Evolutionary conservation across 2,329 filamentous ascomycete species (phyloP).

Genomic region (Epichloe sibirici): DNA sequence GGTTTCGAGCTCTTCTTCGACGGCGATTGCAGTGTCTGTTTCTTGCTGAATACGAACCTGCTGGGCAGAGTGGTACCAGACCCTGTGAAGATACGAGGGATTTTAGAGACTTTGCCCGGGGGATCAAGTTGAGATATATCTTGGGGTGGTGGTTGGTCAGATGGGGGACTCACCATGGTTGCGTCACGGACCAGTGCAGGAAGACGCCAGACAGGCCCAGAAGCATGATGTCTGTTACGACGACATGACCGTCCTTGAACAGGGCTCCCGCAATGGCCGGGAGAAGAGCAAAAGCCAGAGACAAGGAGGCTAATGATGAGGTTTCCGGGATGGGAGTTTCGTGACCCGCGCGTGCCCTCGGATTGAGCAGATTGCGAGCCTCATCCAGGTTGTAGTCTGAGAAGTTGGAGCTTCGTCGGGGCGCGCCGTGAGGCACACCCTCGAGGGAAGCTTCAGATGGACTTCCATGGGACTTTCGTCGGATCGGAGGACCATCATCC

Average conservation of each 20-base stretch:
- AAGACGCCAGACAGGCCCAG: conserved; percentile 72
- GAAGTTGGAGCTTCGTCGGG: conserved; percentile 63
- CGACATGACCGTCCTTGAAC: conserved; percentile 70
- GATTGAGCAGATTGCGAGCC: conserved; percentile 55
- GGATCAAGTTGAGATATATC: neutral
- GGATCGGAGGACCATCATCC: conserved; percentile 19
- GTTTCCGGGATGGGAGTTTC: conserved; percentile 35
- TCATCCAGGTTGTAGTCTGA: conserved; percentile 65
- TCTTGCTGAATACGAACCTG: conserved; percentile 44
- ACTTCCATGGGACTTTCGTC: conserved; percentile 8
- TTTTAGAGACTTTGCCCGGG: neutral
- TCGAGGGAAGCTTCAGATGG: conserved; percentile 17
- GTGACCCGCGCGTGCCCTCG: conserved; percentile 23
- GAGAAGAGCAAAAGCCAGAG: conserved; percentile 70
- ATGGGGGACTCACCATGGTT: conserved; percentile 61
- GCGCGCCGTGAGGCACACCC: conserved; percentile 14
- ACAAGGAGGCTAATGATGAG: conserved; percentile 67
- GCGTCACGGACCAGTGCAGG: conserved; percentile 80
- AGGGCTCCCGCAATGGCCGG: conserved; percentile 77
- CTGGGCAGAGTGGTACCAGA: conserved; percentile 65
- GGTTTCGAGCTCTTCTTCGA: conserved; percentile 1
- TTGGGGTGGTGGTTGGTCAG: neutral
- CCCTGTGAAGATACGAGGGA: conserved; percentile 29
- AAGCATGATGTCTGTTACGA: conserved; percentile 77
- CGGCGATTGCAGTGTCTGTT: conserved; percentile 11